Conservation (phyloP, 805 yeast species). For the Candida xyloterini region DNA sequence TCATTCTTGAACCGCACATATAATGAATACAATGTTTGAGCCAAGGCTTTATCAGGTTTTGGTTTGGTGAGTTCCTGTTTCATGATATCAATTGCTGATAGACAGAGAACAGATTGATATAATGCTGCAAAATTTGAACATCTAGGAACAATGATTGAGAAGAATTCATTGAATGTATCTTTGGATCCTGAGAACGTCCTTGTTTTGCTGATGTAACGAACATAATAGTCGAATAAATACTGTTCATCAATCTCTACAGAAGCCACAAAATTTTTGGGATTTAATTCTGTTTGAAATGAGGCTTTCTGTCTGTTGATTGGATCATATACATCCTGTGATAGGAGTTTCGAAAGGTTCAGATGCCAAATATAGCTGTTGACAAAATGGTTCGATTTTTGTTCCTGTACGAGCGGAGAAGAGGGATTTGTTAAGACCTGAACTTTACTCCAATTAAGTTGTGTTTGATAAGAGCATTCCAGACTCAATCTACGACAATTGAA, state of each 20-base stretch:
- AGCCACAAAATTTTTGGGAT: too few relatives aligned
- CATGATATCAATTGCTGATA: constrained; percentile 27
- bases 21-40: constrained; percentile 8
- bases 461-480: constrained; percentile 15
- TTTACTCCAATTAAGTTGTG: constrained; percentile 3
- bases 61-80: constrained; percentile 15
- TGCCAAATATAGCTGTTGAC: background rate
- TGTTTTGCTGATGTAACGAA: constrained; percentile 22
- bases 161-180: constrained; percentile 26
- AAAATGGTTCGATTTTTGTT: background rate
- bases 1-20: constrained; percentile 28
- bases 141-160: constrained; percentile 27
- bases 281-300: too few relatives aligned
- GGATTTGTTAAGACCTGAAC: background rate
- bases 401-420: background rate
- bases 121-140: constrained; percentile 26
- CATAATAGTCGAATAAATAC: constrained; percentile 26
- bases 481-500: constrained; percentile 20
- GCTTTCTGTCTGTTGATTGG: too few relatives aligned
- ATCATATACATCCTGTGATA: background rate
- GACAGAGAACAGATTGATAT: constrained; percentile 26
- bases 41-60: constrained; percentile 1
- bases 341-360: background rate
- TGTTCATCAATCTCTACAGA: constrained; percentile 3
- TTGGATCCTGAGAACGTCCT: constrained; percentile 24